Evolutionary conservation across 2,329 filamentous ascomycete species (phyloP).

Genomic region (Pseudocercospora ulei): DNA sequence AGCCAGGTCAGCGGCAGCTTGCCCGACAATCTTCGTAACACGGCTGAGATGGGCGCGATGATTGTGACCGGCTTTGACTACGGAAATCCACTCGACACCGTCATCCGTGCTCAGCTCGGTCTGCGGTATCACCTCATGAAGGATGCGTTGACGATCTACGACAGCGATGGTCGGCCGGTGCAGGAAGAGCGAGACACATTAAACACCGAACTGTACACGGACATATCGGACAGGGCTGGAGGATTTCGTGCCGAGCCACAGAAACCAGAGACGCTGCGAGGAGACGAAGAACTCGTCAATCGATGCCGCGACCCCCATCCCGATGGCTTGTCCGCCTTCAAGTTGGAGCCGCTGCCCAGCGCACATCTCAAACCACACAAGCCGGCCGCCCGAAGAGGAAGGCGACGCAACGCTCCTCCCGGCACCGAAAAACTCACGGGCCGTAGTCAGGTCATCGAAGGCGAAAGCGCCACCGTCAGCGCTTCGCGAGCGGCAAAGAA

Average conservation of each 20-base stretch:
- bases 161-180: constrained; percentile 67
- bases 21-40: constrained; percentile 53
- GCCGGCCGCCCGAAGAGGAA: constrained; percentile 28
- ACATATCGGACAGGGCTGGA: constrained; percentile 83
- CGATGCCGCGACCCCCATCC: constrained; percentile 63
- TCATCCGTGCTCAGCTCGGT: constrained; percentile 81
- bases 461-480: constrained; percentile 58
- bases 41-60: constrained; percentile 94
- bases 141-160: constrained; percentile 78
- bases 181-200: constrained; percentile 67
- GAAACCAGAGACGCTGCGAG: constrained; percentile 62
- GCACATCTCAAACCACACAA: constrained; percentile 29
- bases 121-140: constrained; percentile 75
- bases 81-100: constrained; percentile 84
- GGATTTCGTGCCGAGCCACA: constrained; percentile 74
- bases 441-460: constrained; percentile 60
- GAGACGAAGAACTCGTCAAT: constrained; percentile 71
- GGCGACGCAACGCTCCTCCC: constrained; percentile 43
- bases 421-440: constrained; percentile 56
- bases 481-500: constrained; percentile 66
- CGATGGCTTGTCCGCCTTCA: constrained; percentile 28
- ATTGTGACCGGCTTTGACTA: constrained; percentile 95
- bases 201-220: constrained; percentile 88
- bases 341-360: constrained; percentile 30
- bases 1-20: constrained; percentile 49